These are phyloP conservation scores for Triticum timopheevii DNA, from an alignment of 176 grass and related monocot genomes.

Conservation along the genomic window DNA sequence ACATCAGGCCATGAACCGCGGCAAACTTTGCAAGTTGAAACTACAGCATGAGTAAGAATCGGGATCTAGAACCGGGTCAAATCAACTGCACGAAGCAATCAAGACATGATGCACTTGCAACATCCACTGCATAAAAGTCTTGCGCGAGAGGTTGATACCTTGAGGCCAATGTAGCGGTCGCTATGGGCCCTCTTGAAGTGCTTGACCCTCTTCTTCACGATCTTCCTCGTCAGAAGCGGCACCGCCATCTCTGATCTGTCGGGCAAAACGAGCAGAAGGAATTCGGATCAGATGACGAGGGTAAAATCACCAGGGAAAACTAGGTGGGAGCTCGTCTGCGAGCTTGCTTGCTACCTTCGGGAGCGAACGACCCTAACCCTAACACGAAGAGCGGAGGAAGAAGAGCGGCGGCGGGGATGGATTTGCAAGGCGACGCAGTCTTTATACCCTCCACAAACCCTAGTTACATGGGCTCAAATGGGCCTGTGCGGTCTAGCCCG, in stretches of 20 bases:
- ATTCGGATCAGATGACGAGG: background rate
- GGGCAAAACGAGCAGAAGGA: background rate
- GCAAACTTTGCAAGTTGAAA: background rate
- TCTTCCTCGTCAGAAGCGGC: constrained; percentile 71
- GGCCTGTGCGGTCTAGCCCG: background rate
- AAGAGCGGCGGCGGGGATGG: background rate
- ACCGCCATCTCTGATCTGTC: constrained; percentile 69
- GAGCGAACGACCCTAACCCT: background rate
- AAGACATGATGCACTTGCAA: background rate
- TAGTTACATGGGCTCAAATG: constrained; percentile 14
- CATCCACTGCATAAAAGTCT: background rate
- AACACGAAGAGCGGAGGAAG: background rate
- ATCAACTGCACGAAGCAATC: background rate
- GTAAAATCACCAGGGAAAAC: background rate
- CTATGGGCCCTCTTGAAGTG: constrained; percentile 44
- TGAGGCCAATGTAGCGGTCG: constrained; percentile 79
- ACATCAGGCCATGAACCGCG: background rate
- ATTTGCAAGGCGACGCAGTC: background rate
- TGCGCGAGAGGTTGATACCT: constrained; percentile 25
- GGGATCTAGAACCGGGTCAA: background rate
- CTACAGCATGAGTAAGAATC: background rate
- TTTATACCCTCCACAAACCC: constrained; percentile 28
- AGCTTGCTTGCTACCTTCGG: constrained; percentile 5
- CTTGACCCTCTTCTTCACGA: constrained; percentile 89
- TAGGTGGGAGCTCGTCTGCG: background rate